These are phyloP conservation scores for Colletotrichum filicis DNA, from an alignment of 2,329 filamentous ascomycete genomes.

Conservation along the genomic window DNA sequence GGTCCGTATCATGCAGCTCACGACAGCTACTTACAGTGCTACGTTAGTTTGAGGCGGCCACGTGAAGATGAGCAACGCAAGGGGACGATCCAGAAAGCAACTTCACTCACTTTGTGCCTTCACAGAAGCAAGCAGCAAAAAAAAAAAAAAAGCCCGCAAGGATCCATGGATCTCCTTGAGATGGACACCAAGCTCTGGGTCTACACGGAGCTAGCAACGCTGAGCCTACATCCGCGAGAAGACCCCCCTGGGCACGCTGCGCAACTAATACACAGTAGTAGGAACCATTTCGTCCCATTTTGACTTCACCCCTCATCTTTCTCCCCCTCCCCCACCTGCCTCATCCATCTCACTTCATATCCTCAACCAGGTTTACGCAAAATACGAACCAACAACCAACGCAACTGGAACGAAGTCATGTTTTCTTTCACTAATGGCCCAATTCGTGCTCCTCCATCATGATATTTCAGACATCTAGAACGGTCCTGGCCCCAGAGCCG, in stretches of 20 bases:
- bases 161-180: too few relatives aligned
- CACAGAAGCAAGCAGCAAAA: not conserved
- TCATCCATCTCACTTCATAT: too few relatives aligned
- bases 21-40: not conserved
- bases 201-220: too few relatives aligned
- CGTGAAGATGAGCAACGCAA: not conserved
- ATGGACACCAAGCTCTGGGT: too few relatives aligned
- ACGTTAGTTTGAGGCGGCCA: not conserved
- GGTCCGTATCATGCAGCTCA: not conserved
- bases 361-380: too few relatives aligned
- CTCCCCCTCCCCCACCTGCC: not conserved
- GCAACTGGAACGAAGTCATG: too few relatives aligned
- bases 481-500: conserved; percentile 8
- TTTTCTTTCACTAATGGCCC: too few relatives aligned
- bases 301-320: too few relatives aligned
- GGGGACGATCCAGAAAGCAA: not conserved
- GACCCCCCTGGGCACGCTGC: not conserved
- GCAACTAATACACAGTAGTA: too few relatives aligned
- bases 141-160: not conserved
- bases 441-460: not conserved
- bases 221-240: too few relatives aligned
- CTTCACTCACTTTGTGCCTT: not conserved
- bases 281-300: too few relatives aligned
- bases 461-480: not conserved
- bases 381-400: too few relatives aligned